phyloP scores from a whole-genome alignment of 2,329 filamentous ascomycete genomes.

The Aureobasidium leucospermi region DNA sequence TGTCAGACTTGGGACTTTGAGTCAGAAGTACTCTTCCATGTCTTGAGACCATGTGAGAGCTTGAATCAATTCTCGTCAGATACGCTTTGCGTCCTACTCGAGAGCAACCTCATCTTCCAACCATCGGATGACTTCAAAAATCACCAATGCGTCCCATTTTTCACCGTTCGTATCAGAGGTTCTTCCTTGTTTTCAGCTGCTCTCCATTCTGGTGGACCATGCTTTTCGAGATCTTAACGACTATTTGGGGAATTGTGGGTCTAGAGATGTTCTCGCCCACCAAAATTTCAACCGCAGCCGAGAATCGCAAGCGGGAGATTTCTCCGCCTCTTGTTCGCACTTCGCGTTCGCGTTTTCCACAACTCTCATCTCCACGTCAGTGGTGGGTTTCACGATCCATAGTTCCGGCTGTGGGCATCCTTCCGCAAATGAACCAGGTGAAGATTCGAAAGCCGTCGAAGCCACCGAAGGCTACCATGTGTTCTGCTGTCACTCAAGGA shows the following conservation, averaged over 20 bases:
- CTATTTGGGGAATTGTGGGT: conserved; percentile 2
- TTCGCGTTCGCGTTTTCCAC: neutral
- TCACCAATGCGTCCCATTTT: neutral
- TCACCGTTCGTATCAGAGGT: neutral
- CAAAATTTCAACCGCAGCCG: neutral
- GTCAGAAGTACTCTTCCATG: neutral
- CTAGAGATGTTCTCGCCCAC: neutral
- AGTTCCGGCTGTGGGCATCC: neutral
- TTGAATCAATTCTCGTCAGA: neutral
- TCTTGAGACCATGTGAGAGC: neutral
- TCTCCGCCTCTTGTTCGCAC: neutral
- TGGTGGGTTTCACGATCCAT: neutral
- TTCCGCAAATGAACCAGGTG: neutral
- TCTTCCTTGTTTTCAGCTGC: neutral
- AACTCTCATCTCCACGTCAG: neutral
- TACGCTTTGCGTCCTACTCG: neutral
- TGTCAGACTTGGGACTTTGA: neutral
- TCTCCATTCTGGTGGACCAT: neutral
- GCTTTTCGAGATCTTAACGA: neutral
- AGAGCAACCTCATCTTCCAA: neutral
- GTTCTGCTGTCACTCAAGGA: too few relatives aligned
- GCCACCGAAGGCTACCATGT: neutral
- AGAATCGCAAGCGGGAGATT: neutral
- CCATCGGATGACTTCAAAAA: too few relatives aligned
- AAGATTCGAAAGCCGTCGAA: neutral